Percentiles rank a stretch among this genome's conserved stretches.
These are phyloP conservation scores for Lycium ferocissimum DNA, from an alignment of 257 asterid species.

Conservation along the genomic window DNA sequence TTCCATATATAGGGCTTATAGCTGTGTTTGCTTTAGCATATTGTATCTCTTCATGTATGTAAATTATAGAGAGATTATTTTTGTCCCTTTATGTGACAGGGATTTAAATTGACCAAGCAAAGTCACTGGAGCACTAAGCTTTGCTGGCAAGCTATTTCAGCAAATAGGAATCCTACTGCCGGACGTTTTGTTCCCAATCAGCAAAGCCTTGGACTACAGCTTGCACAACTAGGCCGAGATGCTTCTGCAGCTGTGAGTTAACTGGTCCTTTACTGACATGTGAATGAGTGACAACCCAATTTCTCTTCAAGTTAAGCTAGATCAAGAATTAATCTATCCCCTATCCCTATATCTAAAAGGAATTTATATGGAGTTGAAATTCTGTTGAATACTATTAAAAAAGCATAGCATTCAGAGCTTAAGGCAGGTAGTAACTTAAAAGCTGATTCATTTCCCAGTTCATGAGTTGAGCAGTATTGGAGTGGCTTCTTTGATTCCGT, in stretches of 20 bases:
- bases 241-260: constrained; percentile 98
- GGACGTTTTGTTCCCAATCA: constrained; percentile 67
- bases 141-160: constrained; percentile 90
- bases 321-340: neutral
- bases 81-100: constrained; percentile 53
- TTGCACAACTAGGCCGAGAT: constrained; percentile 94
- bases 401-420: neutral
- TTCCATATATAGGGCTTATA: neutral
- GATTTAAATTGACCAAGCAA: constrained; percentile 75
- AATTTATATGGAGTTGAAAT: neutral
- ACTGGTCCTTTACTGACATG: constrained; percentile 1
- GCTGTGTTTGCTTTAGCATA: neutral
- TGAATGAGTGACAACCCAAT: neutral
- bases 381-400: neutral
- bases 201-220: constrained; percentile 85
- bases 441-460: constrained; percentile 1
- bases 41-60: neutral
- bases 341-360: neutral
- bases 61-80: neutral
- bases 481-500: neutral
- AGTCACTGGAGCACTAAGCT: constrained; percentile 77
- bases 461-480: neutral
- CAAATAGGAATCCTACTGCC: constrained; percentile 71
- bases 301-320: neutral
- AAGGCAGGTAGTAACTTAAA: neutral